Evolutionary conservation across 2,329 filamentous ascomycete genomes (phyloP), one percentile per base, ranked within the genome.

Genomic region (Periconia sp.): DNA sequence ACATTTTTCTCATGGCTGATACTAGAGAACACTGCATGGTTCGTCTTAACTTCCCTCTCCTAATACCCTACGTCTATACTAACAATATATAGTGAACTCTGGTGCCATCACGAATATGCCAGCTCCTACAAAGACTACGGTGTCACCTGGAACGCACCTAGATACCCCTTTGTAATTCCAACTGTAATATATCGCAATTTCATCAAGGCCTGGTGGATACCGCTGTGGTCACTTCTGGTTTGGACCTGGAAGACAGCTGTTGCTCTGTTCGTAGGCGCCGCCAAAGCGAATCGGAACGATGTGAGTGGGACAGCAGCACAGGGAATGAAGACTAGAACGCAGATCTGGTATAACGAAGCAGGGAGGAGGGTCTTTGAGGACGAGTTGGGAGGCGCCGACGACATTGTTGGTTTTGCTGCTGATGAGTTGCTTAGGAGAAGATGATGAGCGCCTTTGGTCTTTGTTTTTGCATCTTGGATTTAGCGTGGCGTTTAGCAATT

Each of bases 81-180:
- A 26, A 47, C 24, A 8, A 2, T 11, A 19, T 26, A 34, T 43
- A 69, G 66, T 50, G 73, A 78, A 24, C 63, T 72, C 19, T 82
- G 78, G 61, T 80, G 77, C 56, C 76, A 80, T 34, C 76, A 75
- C 3, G 49, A 66, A 6, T 75, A 78, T 45, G 75, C 78, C 4
- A 53, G 66, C 10, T 69, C 57, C 6, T 81, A 80, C 52, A 63
- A 71, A 24, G 77, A 75, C 16, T 79, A 76, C 46, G 78, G 77
- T 39, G 67, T 81, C 23, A 68, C 74, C 30, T 73, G 73, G 15
- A 68, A 81, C 48, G 78, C 78, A 8, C 81, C 82, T 0, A 57
- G 68, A 16, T 80, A 76, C 36, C 81, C 81, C 0, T 80, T 76
- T 46, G 79, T 82, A 4, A 71, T 82, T 4, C 78, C 79, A 3